Base-by-base conservation (phyloP, 441 rosid species). In the Raphanus hybrid region DNA sequence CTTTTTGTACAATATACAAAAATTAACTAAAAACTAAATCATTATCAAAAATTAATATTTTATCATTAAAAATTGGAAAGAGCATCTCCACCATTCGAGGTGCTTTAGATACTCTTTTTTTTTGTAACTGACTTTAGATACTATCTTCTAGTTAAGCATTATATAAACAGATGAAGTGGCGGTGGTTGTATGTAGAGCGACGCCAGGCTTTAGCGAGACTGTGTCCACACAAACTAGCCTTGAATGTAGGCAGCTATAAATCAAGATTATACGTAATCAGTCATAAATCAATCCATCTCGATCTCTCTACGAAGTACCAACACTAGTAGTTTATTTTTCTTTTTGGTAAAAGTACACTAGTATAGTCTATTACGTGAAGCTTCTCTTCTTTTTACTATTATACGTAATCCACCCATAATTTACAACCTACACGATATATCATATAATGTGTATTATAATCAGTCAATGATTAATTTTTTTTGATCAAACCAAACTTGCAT, bases 311-410 rank as follows among this genome's bases (percentile, higher is more conserved):
- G 5, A 29, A 29, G 34, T 29, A 29, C 4, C 34, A 29, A 23
- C 0, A 23, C 26, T 23, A 23, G 26, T 23, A 23, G 26, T 23
- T 2, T 23, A 23, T 23, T 23, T 23, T 23, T 23, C 26, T 23
- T 23, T 23, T 23, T 23, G 26, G 26, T 23, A 23, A 23, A 1
- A 23, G 26, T 23, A 23, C 26, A 23, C 26, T 2, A 23, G 26
- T 23, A 23, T 2, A 23, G 26, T 23, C 34, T 29, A 23, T 23
- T 70, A 59, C 54, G 65, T 57, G 65, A 57, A 37, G 37, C 55
- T 61, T 61, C 39, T 60, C 64, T 60, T 58, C 9, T 54, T 27
- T 54, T 34, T 54, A 54, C 26, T 69, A 16, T n/a, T 50, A 14
- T 12, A 68, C 14, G 9, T 35, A 35, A 35, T 57, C 52, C 0